Conservation (phyloP, 225 moss, liverwort and hornwort species). For the Thuidium tamariscinum region DNA sequence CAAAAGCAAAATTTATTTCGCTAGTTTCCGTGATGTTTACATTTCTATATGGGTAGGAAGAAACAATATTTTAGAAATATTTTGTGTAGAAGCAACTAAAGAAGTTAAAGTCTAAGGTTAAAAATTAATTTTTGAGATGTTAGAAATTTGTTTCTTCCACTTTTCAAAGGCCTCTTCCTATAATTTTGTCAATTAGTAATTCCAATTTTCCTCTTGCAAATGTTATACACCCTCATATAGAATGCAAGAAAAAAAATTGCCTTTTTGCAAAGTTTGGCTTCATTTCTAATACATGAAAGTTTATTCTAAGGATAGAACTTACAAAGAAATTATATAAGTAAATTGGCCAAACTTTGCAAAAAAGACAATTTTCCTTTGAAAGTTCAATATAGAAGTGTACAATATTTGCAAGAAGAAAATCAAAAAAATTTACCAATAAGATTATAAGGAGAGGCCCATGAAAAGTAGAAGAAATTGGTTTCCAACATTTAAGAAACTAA, state of each 20-base stretch:
- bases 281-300: background rate
- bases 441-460: fast-evolving
- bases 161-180: background rate
- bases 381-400: background rate
- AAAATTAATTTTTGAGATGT: background rate
- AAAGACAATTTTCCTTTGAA: fast-evolving
- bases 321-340: fast-evolving
- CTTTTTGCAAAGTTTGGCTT: background rate
- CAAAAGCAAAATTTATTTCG: fast-evolving
- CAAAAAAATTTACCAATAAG: fast-evolving
- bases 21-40: background rate
- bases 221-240: fast-evolving
- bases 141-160: fast-evolving
- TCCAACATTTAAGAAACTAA: fast-evolving
- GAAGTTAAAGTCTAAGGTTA: no score
- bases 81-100: background rate
- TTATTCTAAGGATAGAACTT: fast-evolving
- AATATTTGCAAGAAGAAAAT: background rate
- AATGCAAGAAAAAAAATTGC: no score
- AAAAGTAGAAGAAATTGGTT: background rate
- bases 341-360: background rate
- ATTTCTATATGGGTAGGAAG: background rate
- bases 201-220: background rate
- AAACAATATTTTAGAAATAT: fast-evolving
- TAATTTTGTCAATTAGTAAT: fast-evolving